phyloP scores from a whole-genome alignment of 2,329 filamentous ascomycete species.

The Seiridium cupressi region DNA sequence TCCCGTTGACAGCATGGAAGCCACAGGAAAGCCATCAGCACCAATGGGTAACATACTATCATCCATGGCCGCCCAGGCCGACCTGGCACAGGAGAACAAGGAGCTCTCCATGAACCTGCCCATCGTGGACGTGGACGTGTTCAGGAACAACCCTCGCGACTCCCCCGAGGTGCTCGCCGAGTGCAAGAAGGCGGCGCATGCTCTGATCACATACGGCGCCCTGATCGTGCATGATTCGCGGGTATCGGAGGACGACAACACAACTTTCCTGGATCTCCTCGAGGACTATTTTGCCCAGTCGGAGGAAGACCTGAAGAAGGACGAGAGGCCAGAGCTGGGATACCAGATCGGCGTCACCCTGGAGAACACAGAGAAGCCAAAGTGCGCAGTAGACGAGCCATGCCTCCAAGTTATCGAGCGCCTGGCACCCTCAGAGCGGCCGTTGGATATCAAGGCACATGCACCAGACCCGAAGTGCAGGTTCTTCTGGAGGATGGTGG shows the following conservation, averaged over 20 bases:
- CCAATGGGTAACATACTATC: slow-evolving; percentile 7
- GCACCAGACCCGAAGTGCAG: slow-evolving; percentile 60
- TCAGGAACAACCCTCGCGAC: slow-evolving; percentile 41
- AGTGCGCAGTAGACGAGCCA: slow-evolving; percentile 61
- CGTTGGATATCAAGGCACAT: slow-evolving; percentile 56
- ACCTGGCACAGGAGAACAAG: background rate
- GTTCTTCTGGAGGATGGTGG: slow-evolving; percentile 62
- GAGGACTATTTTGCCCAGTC: slow-evolving; percentile 65
- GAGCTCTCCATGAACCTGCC: slow-evolving; percentile 51
- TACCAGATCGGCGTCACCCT: slow-evolving; percentile 63
- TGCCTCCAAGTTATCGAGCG: slow-evolving; percentile 56
- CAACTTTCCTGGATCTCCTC: slow-evolving; percentile 57
- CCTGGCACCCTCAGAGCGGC: slow-evolving; percentile 52
- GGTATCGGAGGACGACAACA: slow-evolving; percentile 54
- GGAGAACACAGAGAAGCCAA: slow-evolving; percentile 62
- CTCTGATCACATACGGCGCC: slow-evolving; percentile 59
- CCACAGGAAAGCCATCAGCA: background rate
- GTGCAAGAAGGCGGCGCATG: slow-evolving; percentile 51
- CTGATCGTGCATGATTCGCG: slow-evolving; percentile 60
- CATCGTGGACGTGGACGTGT: slow-evolving; percentile 58
- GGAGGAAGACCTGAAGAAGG: slow-evolving; percentile 39
- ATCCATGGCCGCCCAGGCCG: slow-evolving; percentile 5
- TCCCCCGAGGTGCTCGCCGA: slow-evolving; percentile 46
- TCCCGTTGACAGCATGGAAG: background rate
- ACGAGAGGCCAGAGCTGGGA: slow-evolving; percentile 56